Base-by-base conservation (phyloP, 2,329 filamentous ascomycete genomes). In the Rachicladosporium sp. region DNA sequence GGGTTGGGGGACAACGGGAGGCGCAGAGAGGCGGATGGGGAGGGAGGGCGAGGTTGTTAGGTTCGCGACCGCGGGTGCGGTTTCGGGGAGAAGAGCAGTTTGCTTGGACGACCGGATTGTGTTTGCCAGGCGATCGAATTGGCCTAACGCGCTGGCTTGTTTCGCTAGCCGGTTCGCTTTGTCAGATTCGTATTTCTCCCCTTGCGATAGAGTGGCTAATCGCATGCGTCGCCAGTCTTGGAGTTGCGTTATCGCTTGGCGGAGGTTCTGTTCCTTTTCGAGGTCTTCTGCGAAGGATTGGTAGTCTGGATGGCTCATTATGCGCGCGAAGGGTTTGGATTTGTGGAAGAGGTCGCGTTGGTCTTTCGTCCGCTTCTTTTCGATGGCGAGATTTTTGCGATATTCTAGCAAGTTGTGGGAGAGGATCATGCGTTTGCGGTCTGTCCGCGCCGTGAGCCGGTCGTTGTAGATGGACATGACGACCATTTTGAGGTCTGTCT, bases 381-480 rank as follows among this genome's bases (percentile, higher is more conserved):
- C 91, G 4, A 80, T 61, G 37, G 86, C 82, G 19, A 76, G 81
- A 57, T 94, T 94, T 60, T 94, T 93, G 46, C 87, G 74, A 55
- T 98, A 98, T 41, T 98, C 89, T 4, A 98, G 70, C 23, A 98
- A 69, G 44, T 83, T 83, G 61, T 98, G 91, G 57, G 96, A 88
- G 53, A 98, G 96, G 5, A 98, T 82, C 37, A 96, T 82, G 65
- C 91, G 93, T 64, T 98, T 98, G 34, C 91, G 75, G 54, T 96
- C 89, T 5, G 89, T 89, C 49, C 91, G 79, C 42, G 88, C 82
- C 2, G 88, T 94, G 11, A 98, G 67, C 4, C 88, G 78, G 42
- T 82, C 81, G 57, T 98, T 98, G 69, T 98, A 98, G 37, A 98
- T 93, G 49, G 94, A 87, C 78, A 98, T 95, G 12, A 98, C 87